phyloP scores from a whole-genome alignment of 306 rosid genomes.

The Carpinus fangiana region DNA sequence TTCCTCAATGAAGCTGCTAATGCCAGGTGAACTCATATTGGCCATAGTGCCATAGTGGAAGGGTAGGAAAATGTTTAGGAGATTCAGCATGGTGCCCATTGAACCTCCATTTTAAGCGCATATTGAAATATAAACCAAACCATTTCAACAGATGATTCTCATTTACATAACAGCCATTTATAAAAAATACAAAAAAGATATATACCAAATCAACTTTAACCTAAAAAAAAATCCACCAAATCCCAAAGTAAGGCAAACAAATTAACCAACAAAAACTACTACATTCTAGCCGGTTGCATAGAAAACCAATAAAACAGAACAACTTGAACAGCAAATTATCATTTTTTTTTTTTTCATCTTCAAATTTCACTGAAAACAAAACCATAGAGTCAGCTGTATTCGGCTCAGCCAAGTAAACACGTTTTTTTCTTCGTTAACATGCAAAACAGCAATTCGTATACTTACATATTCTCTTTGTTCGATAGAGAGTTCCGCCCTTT shows the following conservation, averaged over 20 bases:
- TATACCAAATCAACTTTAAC: neutral
- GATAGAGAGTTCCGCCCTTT: slow-evolving; percentile 21
- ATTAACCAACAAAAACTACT: neutral
- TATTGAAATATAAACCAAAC: neutral
- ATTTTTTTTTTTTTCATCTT: too few relatives aligned
- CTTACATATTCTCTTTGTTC: neutral
- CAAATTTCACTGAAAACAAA: neutral
- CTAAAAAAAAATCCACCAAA: neutral
- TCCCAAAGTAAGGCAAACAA: neutral
- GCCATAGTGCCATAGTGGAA: neutral
- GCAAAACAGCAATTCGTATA: neutral
- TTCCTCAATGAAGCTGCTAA: neutral
- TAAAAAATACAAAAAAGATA: neutral
- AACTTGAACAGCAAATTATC: neutral
- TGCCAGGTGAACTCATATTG: slow-evolving; percentile 8
- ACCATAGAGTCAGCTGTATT: too few relatives aligned
- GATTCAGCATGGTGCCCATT: neutral
- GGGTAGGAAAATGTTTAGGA: neutral
- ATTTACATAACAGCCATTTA: neutral
- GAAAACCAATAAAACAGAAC: neutral
- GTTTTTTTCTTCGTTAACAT: neutral
- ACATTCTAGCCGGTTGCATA: neutral
- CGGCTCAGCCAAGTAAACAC: neutral
- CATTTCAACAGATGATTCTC: neutral
- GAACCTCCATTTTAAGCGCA: slow-evolving; percentile 6